Conservation (phyloP, 1,139 yeast species). For the Eremothecium cymbalariae region DNA sequence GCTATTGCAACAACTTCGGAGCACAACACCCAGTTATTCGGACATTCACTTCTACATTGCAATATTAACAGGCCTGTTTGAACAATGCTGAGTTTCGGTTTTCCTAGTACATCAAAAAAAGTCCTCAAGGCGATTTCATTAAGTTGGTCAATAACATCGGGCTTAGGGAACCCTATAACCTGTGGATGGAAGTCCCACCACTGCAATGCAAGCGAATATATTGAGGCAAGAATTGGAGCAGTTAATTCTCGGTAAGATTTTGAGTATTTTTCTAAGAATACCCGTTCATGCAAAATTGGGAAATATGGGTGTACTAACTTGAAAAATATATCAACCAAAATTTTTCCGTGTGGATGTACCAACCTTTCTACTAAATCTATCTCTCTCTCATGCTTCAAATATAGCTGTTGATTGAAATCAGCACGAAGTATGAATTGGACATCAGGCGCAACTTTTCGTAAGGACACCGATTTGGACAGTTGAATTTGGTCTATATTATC, state of each 20-base stretch:
- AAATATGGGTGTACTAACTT: constrained; percentile 71
- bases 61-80: constrained; percentile 66
- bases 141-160: constrained; percentile 50
- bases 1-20: constrained; percentile 81
- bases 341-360: constrained; percentile 71
- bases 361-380: constrained; percentile 65
- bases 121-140: constrained; percentile 51
- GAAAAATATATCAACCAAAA: constrained; percentile 61
- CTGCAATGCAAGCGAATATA: constrained; percentile 64
- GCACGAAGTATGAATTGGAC: constrained; percentile 63
- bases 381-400: constrained; percentile 54
- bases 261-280: constrained; percentile 66
- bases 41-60: constrained; percentile 50
- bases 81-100: constrained; percentile 73
- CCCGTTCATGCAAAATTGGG: constrained; percentile 70
- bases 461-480: constrained; percentile 47
- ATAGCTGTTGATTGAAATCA: constrained; percentile 59
- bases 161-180: constrained; percentile 53
- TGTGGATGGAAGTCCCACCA: constrained; percentile 83
- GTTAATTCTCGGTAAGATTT: constrained; percentile 71
- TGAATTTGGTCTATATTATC: constrained; percentile 60
- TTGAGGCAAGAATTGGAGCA: constrained; percentile 70
- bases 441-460: constrained; percentile 58
- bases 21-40: constrained; percentile 69
- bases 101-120: constrained; percentile 51